Conservation (phyloP, 352 stramenopile species). For the Phytopythium oedochilum region DNA sequence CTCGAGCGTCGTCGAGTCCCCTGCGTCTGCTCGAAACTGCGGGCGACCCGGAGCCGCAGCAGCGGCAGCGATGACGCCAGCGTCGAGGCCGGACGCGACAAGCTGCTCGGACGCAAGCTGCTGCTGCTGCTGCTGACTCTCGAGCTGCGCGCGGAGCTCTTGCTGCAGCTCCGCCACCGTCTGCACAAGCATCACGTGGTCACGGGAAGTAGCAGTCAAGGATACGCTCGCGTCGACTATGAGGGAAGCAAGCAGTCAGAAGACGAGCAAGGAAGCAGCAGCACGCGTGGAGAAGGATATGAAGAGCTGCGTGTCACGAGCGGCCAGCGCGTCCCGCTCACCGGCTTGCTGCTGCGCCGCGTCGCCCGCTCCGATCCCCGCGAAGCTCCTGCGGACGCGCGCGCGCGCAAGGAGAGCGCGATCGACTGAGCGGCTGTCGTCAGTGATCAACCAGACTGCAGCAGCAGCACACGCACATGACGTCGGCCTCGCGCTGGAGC, state of each 20-base stretch:
- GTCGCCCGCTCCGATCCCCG: background rate
- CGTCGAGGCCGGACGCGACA: too few species aligned
- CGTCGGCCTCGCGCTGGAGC: constrained; percentile 52
- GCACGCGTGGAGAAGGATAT: constrained; percentile 28
- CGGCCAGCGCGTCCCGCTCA: constrained; percentile 62
- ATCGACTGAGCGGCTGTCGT: too few species aligned
- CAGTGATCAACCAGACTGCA: background rate
- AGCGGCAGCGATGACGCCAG: too few species aligned
- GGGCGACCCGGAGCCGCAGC: background rate
- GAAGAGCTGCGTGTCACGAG: constrained; percentile 68
- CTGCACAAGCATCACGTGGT: constrained; percentile 51
- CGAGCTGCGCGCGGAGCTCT: constrained; percentile 38
- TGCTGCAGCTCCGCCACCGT: constrained; percentile 43
- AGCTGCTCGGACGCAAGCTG: background rate
- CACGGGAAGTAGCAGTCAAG: constrained; percentile 12
- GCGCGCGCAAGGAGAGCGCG: too few species aligned
- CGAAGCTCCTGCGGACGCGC: background rate
- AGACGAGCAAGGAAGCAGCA: background rate
- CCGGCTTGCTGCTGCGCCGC: background rate
- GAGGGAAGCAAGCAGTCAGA: background rate
- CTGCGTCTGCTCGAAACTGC: background rate
- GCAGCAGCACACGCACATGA: constrained; percentile 21
- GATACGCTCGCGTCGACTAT: background rate
- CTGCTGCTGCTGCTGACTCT: constrained; percentile 12
- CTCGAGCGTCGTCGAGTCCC: constrained; percentile 23